Percentiles rank a stretch among this genome's conserved stretches.
phyloP scores from a whole-genome alignment of 768 basidiomycete genomes.

The Hygrophoropsis aurantiaca region DNA sequence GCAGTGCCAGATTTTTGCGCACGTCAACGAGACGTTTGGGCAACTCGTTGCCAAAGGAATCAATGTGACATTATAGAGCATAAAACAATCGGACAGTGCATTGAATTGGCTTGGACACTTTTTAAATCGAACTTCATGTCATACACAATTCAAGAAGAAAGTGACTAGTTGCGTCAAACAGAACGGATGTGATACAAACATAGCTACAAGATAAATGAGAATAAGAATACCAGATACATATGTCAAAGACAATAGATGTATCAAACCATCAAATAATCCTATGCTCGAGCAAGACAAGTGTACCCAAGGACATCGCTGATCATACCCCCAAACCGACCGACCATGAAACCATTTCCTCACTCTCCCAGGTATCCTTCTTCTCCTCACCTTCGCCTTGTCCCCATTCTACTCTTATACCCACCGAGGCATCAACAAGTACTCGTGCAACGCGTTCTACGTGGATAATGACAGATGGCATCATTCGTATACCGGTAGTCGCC shows the following conservation, averaged over 20 bases:
- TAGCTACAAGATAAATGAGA: background rate
- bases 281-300: too few relatives aligned
- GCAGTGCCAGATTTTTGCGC: conserved; percentile 35
- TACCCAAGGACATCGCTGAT: background rate
- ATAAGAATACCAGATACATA: too few relatives aligned
- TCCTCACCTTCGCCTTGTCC: conserved; percentile 10
- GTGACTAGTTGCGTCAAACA: too few relatives aligned
- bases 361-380: conserved; percentile 25
- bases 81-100: background rate
- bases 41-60: conserved; percentile 34
- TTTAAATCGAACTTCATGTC: too few relatives aligned
- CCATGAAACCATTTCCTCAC: conserved; percentile 24
- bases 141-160: too few relatives aligned
- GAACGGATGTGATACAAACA: too few relatives aligned
- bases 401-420: conserved; percentile 26
- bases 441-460: conserved; percentile 17
- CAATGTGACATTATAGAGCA: conserved; percentile 17
- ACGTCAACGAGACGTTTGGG: conserved; percentile 36
- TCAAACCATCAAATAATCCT: background rate
- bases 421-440: conserved; percentile 25
- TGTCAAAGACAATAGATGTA: background rate
- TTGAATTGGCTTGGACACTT: too few relatives aligned
- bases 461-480: conserved; percentile 21
- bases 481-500: conserved; percentile 16
- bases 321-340: conserved; percentile 19